These are phyloP conservation scores for Pichia manshurica DNA, from an alignment of 805 yeast genomes.

Conservation along the genomic window DNA sequence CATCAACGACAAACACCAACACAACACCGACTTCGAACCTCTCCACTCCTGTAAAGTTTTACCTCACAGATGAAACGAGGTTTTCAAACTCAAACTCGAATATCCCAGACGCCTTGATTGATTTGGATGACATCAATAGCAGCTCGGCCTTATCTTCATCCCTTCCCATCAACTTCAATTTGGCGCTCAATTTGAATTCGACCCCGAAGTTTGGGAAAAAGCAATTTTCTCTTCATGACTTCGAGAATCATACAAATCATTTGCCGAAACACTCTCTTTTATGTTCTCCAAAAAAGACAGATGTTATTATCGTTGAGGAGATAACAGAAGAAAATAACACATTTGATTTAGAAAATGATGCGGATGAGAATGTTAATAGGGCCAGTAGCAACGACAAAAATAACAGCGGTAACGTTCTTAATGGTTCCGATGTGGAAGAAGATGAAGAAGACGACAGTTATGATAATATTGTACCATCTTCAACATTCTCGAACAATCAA, in stretches of 20 bases:
- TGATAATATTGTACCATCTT: slow-evolving; percentile 1
- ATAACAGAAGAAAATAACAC: slow-evolving; percentile 24
- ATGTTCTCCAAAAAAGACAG: slow-evolving; percentile 29
- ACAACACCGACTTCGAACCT: slow-evolving; percentile 7
- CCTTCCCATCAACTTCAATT: not conserved
- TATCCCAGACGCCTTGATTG: slow-evolving; percentile 31
- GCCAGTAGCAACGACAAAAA: not conserved
- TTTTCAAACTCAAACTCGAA: slow-evolving; percentile 22
- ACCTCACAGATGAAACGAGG: slow-evolving; percentile 30
- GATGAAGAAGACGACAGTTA: slow-evolving; percentile 2
- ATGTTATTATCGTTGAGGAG: slow-evolving; percentile 28
- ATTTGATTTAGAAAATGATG: not conserved
- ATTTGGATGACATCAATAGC: slow-evolving; percentile 29
- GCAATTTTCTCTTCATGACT: not conserved
- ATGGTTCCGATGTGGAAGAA: not conserved
- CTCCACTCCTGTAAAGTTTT: slow-evolving; percentile 20
- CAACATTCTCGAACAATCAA: slow-evolving; percentile 13
- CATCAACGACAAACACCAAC: not conserved
- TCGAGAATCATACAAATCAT: slow-evolving; percentile 4
- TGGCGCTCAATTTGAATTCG: slow-evolving; percentile 9
- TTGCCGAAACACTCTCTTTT: slow-evolving; percentile 27
- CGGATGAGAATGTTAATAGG: not conserved
- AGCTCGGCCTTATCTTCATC: slow-evolving; percentile 10
- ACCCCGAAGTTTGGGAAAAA: slow-evolving; percentile 8
- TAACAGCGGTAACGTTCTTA: not conserved